These are phyloP conservation scores for Lindgomyces ingoldianus DNA, from an alignment of 495 filamentous ascomycete genomes.

Conservation along the genomic window DNA sequence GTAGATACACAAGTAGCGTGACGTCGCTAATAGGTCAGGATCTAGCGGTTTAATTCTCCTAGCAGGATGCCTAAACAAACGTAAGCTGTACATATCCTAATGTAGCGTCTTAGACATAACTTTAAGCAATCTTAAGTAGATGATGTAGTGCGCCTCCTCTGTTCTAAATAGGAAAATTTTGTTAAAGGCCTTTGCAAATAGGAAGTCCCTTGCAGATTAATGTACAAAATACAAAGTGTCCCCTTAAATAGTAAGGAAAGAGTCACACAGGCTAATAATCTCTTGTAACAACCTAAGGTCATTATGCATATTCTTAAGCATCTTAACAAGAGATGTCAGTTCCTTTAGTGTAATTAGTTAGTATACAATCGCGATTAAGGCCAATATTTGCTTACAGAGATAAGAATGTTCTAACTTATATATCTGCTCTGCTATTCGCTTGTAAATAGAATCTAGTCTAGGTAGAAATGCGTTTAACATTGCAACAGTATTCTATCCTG, in stretches of 20 bases:
- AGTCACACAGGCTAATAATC: background rate
- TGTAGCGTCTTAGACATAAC: slow-evolving; percentile 40
- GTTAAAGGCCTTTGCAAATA: background rate
- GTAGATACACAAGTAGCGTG: slow-evolving; percentile 23
- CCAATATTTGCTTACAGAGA: slow-evolving; percentile 6
- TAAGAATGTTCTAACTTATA: background rate
- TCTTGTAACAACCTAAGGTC: background rate
- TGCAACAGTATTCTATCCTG: background rate
- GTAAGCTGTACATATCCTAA: slow-evolving; percentile 39
- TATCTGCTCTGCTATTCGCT: slow-evolving; percentile 9
- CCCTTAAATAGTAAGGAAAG: background rate
- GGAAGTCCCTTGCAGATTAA: background rate
- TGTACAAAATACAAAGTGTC: background rate
- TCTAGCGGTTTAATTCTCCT: slow-evolving; percentile 9
- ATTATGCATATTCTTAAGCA: background rate
- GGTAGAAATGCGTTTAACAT: background rate
- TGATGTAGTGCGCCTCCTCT: slow-evolving; percentile 26
- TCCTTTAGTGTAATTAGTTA: no score
- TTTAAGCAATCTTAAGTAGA: slow-evolving; percentile 39
- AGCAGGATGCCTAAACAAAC: slow-evolving; percentile 2
- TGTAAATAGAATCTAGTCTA: slow-evolving; percentile 6
- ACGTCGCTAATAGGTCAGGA: slow-evolving; percentile 9
- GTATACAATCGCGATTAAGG: slow-evolving; percentile 6
- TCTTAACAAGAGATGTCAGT: background rate
- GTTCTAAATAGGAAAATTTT: slow-evolving; percentile 24